Evolutionary conservation across 2,329 filamentous ascomycete species (phyloP).

Genomic region (Monosporascus sp.): DNA sequence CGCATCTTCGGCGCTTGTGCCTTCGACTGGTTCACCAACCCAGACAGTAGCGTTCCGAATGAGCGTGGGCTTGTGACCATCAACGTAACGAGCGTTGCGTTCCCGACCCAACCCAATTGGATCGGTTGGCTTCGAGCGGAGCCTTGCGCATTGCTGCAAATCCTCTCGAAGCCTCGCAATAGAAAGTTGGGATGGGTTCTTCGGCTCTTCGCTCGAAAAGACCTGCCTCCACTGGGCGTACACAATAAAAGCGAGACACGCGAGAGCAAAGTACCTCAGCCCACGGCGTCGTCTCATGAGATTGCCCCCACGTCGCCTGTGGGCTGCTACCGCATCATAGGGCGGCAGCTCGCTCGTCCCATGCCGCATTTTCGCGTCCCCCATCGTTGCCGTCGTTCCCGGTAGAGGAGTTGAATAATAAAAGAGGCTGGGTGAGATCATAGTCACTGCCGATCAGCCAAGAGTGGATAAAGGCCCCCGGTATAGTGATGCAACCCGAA

Average conservation of each 20-base stretch:
- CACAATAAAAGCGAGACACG: conserved; percentile 46
- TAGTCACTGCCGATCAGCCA: too few species aligned
- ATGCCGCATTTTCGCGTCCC: conserved; percentile 17
- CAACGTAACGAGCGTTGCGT: conserved; percentile 55
- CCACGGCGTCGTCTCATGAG: conserved; percentile 37
- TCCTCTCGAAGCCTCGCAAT: conserved; percentile 47
- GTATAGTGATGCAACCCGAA: not conserved
- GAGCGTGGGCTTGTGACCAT: conserved; percentile 53
- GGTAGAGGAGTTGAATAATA: not conserved
- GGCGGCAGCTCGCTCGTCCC: conserved; percentile 41
- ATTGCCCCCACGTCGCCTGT: conserved; percentile 22
- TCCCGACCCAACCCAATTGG: conserved; percentile 51
- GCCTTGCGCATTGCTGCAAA: conserved; percentile 48
- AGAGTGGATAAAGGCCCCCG: too few species aligned
- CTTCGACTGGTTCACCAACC: conserved; percentile 54
- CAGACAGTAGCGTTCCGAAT: conserved; percentile 64
- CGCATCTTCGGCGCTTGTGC: conserved; percentile 48
- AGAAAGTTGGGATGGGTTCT: conserved; percentile 35
- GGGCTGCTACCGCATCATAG: conserved; percentile 32
- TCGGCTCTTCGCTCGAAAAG: conserved; percentile 5
- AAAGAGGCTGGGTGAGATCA: not conserved
- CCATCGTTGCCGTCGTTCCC: not conserved
- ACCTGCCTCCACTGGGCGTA: conserved; percentile 44
- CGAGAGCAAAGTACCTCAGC: conserved; percentile 37
- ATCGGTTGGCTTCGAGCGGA: conserved; percentile 49